Base-by-base conservation (phyloP, 129 eudicot genomes). In the Chrysanthemum seticuspe region DNA sequence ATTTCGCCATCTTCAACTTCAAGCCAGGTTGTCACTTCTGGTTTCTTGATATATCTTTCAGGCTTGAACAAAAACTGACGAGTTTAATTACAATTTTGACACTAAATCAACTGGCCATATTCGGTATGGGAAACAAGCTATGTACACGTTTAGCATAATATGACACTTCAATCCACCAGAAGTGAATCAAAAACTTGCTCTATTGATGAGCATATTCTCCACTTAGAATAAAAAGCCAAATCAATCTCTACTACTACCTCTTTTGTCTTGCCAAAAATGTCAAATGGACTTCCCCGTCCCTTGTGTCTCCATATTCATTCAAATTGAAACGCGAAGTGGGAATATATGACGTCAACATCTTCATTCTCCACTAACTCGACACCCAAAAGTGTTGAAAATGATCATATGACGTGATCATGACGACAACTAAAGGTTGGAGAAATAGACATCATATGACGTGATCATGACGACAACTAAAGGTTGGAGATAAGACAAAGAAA, bases 201-300 rank as follows among this genome's bases (percentile, higher is more conserved):
- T 61, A 71, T 45, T 13, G 14, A 71, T 71, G n/a, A 78, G 76
- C 70, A 69, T 61, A 77, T 69, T 31, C 65, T 61, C 81, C 71
- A 70, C 76, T 77, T 34, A 50, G 8, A 13, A 74, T 11, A 13
- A 68, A 56, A 65, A 27, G 29, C 64, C 62, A 4, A 76, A 76
- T 47, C 50, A 53, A 61, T 13, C 31, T 40, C 16, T 23, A 56
- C 27, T 31, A 74, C 53, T 70, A 63, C 40, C 54, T 8, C 59
- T 25, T 67, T 52, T 56, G 44, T 71, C 52, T 56, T 44, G 16
- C 23, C 67, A 25, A 49, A 6, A 66, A 21, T 21, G 67, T 75
- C 67, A 18, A 45, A 14, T 59, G 58, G 73, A 75, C 65, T 16
- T 44, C 52, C 54, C 65, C 52, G 8, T 77, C 27, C 63, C 25